Conservation (phyloP, 2,329 filamentous ascomycete genomes). For the Fusarium humuli region DNA sequence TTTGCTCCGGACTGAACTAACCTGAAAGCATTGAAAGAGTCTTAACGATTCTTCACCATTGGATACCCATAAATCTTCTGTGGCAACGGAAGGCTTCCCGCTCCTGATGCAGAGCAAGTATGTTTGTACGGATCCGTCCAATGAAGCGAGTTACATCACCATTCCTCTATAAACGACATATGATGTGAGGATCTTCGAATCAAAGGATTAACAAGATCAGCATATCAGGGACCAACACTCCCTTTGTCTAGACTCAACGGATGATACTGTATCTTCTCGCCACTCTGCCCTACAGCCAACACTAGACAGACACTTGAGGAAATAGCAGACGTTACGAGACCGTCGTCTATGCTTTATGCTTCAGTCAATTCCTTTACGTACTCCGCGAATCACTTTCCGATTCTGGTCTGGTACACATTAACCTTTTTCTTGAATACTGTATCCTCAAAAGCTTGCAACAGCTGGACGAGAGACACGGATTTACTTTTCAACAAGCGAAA, state of each 20-base stretch:
- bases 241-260: background rate
- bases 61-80: background rate
- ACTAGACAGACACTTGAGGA: constrained; percentile 2
- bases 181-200: background rate
- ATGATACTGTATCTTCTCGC: background rate
- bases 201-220: background rate
- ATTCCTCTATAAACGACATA: background rate
- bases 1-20: constrained; percentile 1
- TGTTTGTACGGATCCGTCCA: constrained; percentile 11
- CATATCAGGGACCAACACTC: constrained; percentile 5
- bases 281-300: constrained; percentile 13
- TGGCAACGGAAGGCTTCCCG: background rate
- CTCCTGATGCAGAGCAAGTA: constrained; percentile 1
- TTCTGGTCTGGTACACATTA: background rate
- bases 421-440: constrained; percentile 1
- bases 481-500: constrained; percentile 11
- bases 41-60: constrained; percentile 2
- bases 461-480: background rate
- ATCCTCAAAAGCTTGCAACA: background rate
- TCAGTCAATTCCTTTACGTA: background rate
- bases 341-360: constrained; percentile 15
- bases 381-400: background rate
- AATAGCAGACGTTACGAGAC: constrained; percentile 15
- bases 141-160: background rate
- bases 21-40: constrained; percentile 6